These are phyloP conservation scores for Calonectria naviculata DNA, from an alignment of 2,329 filamentous ascomycete genomes.

Conservation along the genomic window DNA sequence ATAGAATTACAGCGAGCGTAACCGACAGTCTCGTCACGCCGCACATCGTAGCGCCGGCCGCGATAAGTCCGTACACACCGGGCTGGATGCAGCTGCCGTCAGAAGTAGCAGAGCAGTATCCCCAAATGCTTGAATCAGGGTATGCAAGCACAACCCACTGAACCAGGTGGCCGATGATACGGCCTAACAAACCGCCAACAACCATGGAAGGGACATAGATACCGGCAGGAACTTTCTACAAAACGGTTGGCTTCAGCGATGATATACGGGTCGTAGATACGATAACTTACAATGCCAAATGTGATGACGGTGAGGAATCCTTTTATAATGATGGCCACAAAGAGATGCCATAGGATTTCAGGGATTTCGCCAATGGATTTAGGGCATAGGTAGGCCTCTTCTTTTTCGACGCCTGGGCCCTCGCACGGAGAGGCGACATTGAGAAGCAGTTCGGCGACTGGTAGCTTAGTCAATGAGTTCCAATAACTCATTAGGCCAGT, in stretches of 20 bases:
- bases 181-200: constrained; percentile 90
- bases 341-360: constrained; percentile 75
- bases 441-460: constrained; percentile 90
- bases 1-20: constrained; percentile 93
- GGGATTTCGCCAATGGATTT: constrained; percentile 79
- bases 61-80: constrained; percentile 95
- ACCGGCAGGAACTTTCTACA: constrained; percentile 87
- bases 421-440: constrained; percentile 92
- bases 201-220: constrained; percentile 99
- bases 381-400: constrained; percentile 82
- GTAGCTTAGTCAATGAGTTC: constrained; percentile 90
- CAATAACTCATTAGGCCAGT: constrained; percentile 92
- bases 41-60: constrained; percentile 97
- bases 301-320: constrained; percentile 88
- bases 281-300: constrained; percentile 79
- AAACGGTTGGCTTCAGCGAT: constrained; percentile 25
- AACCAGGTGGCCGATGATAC: constrained; percentile 85
- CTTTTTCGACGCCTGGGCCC: constrained; percentile 70
- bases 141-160: constrained; percentile 84
- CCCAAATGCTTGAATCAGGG: constrained; percentile 79
- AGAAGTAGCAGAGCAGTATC: constrained; percentile 75
- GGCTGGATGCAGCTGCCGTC: constrained; percentile 91
- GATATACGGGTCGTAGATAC: not conserved
- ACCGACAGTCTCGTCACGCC: constrained; percentile 94
- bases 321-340: constrained; percentile 89